phyloP scores from a whole-genome alignment of 129 eudicot species.

The Calendula officinalis region DNA sequence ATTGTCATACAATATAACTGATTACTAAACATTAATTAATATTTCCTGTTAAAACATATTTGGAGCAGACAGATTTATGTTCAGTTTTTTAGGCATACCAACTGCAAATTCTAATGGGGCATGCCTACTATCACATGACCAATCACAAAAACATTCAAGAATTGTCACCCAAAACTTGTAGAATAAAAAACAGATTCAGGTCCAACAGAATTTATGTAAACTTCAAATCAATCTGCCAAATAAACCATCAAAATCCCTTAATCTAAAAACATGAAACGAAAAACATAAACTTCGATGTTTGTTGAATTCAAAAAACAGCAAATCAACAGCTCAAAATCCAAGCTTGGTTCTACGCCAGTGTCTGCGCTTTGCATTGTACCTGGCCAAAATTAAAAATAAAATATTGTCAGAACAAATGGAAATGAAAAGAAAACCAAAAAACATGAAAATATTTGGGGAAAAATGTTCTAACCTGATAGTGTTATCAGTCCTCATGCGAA shows the following conservation, averaged over 20 bases:
- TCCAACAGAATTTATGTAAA: not conserved
- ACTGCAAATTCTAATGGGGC: no score
- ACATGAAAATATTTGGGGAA: not conserved
- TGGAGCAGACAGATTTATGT: no score
- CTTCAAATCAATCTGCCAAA: conserved; percentile 4
- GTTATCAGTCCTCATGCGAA: conserved; percentile 77
- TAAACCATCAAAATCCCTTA: conserved; percentile 14
- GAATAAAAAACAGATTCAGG: not conserved
- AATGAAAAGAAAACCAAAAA: not conserved
- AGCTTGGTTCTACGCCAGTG: conserved; percentile 97
- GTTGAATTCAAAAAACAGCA: conserved; percentile 5
- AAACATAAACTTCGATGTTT: not conserved
- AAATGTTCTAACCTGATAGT: conserved; percentile 49
- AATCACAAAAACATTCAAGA: no score
- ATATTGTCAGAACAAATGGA: not conserved
- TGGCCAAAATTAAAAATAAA: conserved; percentile 1
- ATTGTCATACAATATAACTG: no score
- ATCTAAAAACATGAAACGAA: not conserved
- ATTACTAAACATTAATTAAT: no score
- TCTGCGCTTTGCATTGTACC: conserved; percentile 92
- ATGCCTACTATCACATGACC: no score
- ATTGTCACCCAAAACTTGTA: not conserved
- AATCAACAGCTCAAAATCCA: conserved; percentile 49
- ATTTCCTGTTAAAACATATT: no score
- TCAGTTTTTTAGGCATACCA: no score